Base-by-base conservation (phyloP, 805 yeast species). In the Yarrowia keelungensis region DNA sequence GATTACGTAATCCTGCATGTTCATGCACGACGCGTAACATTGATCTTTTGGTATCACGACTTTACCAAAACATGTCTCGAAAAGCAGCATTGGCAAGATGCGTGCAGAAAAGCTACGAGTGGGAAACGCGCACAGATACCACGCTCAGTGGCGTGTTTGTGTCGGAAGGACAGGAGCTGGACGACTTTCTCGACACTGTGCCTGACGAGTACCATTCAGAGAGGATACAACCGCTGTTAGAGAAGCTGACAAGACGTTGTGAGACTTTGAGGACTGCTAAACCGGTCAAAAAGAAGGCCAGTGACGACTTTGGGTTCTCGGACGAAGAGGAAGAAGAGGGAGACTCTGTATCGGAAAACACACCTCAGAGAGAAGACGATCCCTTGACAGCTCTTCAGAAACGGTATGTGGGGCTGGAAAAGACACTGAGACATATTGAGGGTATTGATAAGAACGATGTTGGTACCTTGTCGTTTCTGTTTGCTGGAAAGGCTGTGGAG, bases 121-220 rank as follows among this genome's bases (percentile, higher is more conserved):
- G 67, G 67, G 43, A 47, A 49, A 62, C 47, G 39, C 67, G 67
- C 22, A 62, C 67, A 14, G 67, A 62, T 39, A 62, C 67, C 11
- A 49, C 67, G 8, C 16, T 62, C 8, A 62, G 67, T 14, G 67
- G 47, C 42, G 67, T 49, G 14, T 41, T 62, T 47, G 43, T 15
- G 38, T 47, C 54, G 3, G 67, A 49, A 10, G 67, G 56, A 2
- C 56, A 19, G 16, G 67, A 49, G 11, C 67, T 62, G n/a, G 56
- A 46, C 46, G 19, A 19, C 9, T 62, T 62, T 39, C 56, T 62
- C 38, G 39, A 49, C 38, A 62, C 67, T 8, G 67, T 39, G 4
- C 47, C 67, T 2, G 56, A 49, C 47, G 38, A 38, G 26, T 47
- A 62, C 15, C 65, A 59, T 10, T 9, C 22, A 4, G 51, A 45